Base-by-base conservation (phyloP, 352 stramenopile genomes). In the Ophiocytium majus region DNA sequence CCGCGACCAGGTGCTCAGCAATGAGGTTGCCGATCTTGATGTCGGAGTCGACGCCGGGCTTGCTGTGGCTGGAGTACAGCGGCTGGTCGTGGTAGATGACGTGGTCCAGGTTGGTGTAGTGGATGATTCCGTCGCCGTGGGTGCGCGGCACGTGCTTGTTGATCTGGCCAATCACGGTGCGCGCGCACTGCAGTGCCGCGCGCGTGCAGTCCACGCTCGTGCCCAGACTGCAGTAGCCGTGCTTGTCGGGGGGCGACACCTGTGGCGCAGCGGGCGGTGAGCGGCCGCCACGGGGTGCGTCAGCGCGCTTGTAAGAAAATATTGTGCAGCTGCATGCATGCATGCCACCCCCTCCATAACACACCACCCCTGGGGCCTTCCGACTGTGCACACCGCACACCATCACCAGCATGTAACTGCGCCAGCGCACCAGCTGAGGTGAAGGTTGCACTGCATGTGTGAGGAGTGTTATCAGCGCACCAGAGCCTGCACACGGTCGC, bases 201-300 rank as follows among this genome's bases (percentile, higher is more conserved):
- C 85, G 64, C 5, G 84, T 86, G 49, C 82, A 82, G 49, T 92
- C 89, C 28, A 91, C 86, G 0, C 50, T 82, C 5, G 87, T 90
- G 43, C 90, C 90, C 43, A 92, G 66, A 0, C 81, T 89, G 63
- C 89, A 92, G 76, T 81, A 91, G 50, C 89, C 89, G 82, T 91
- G 87, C 34, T 89, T 80, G 79, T 91, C 89, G 17, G 89, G 89
- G 37, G 89, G 89, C 0, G 87, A 91, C 1, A 91, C 87, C 82
- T 85, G 43, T 19, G 9, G 36, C 5, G 35, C 5, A 14, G 32
- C 5, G 66, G 35, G 66, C 5, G 32, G 35, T 78, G 66, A 43
- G 35, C 14, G 66, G 35, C 32, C 14, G 66, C 32, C 5, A 14
- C 35, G 35, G 5, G 43, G 43, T 57, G 43, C 43, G 14, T 5